Percentiles rank a stretch among this genome's conserved stretches.
These are phyloP conservation scores for Xylaria sp. DNA, from an alignment of 2,329 filamentous ascomycete genomes.

Conservation along the genomic window DNA sequence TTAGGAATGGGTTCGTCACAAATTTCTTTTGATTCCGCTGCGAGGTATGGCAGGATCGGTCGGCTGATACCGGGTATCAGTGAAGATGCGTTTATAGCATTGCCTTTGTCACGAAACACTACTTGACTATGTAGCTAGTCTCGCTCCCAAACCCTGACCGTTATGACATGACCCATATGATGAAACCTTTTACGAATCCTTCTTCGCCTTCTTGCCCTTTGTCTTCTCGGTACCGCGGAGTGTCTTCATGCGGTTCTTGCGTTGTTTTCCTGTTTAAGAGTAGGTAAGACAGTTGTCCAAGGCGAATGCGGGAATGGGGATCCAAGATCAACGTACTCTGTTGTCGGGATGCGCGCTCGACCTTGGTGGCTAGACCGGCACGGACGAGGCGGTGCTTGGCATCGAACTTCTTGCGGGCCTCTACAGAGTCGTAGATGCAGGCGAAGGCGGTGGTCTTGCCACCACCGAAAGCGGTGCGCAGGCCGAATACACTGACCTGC, in stretches of 20 bases:
- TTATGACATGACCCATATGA: slow-evolving; percentile 41
- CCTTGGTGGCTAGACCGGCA: slow-evolving; percentile 91
- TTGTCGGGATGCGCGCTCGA: slow-evolving; percentile 97
- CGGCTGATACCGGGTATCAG: slow-evolving; percentile 39
- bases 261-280: slow-evolving; percentile 82
- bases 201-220: slow-evolving; percentile 95
- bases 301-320: slow-evolving; percentile 14
- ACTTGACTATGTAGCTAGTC: slow-evolving; percentile 39
- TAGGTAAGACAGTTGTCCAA: slow-evolving; percentile 29
- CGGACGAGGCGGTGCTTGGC: slow-evolving; percentile 96
- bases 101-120: slow-evolving; percentile 40
- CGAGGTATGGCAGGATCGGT: slow-evolving; percentile 21
- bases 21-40: slow-evolving; percentile 26
- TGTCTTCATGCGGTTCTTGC: slow-evolving; percentile 99
- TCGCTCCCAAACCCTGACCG: slow-evolving; percentile 37
- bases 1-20: slow-evolving; percentile 33
- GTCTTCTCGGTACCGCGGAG: slow-evolving; percentile 97
- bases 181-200: slow-evolving; percentile 65
- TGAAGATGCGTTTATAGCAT: slow-evolving; percentile 39
- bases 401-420: slow-evolving; percentile 99
- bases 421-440: slow-evolving; percentile 91
- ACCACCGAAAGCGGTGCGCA: slow-evolving; percentile 98
- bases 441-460: slow-evolving; percentile 99
- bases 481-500: slow-evolving; percentile 97
- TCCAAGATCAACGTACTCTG: slow-evolving; percentile 83